Evolutionary conservation across 257 asterid genomes (phyloP), one percentile per base, ranked within the genome.

Genomic region (Ilex asprella): DNA sequence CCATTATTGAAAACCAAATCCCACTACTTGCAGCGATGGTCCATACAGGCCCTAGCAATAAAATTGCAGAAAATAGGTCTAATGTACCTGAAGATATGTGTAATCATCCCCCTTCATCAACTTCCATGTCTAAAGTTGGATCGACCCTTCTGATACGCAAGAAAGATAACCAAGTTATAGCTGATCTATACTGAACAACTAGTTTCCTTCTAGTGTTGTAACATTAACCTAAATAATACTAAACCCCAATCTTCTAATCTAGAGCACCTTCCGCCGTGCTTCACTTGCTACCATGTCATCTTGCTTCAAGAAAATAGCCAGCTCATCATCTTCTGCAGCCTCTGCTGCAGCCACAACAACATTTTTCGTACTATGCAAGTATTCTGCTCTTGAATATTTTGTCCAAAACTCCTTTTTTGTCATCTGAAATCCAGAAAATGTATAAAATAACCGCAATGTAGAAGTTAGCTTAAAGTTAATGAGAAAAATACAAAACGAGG

Each of bases 261-360:
- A 21, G 27, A 21, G 27, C 27, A 21, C 27, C 27, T 21, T 21
- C 27, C 27, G 27, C 27, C 27, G 86, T 75, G 97, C 97, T 80
- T 92, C 98, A 71, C 69, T 77, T 11, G 81, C 95, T 70, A 86
- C 72, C 85, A 85, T 83, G 58, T 80, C 91, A 74, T 92, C 98
- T 80, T 86, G 87, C 78, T 88, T 92, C 85, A 92, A 74, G 71
- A 92, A 92, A 66, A 88, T 93, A 65, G 97, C 95, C 66, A 92
- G 98, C 74, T 92, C 98, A 81, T 91, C 98, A 73, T 91, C 98
- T 77, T 82, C 92, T 75, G 98, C 95, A 75, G 96, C 98, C 87
- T 88, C 97, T 21, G 98, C 98, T 68, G 95, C 97, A 52, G 98
- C 97, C 51, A 95, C 95, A 60, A 82, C 85, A 66, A 84, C 87